Evolutionary conservation across 2,329 filamentous ascomycete species (phyloP), one percentile per base, ranked within the genome.

Genomic region (Beauveria brongniartii): DNA sequence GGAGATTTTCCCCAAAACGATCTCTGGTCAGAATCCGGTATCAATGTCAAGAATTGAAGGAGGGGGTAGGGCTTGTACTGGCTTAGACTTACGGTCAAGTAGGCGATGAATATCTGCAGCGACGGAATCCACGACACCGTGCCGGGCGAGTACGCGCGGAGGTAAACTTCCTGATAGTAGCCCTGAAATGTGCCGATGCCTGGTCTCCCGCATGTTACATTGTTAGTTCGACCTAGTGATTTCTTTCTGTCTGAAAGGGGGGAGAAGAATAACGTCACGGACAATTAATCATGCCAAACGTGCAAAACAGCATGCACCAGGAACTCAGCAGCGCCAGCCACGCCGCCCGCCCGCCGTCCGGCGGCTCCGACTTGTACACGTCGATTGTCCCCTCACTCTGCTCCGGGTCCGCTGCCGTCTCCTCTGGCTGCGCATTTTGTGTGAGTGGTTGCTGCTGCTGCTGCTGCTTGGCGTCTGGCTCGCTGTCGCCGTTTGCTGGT

Each of bases 41-140:
- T 28, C 26, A 8, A 8, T 9, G 8, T 2, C 7, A 28, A 28
- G 26, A 28, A 28, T 28, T 28, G 7, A 28, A 4, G 9, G 2
- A 8, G 28, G 8, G 22, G 3, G 22, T 3, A 22, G 22, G 2
- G 22, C 22, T 22, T 9, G 28, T 30, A 10, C 28, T 30, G 30
- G 30, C 30, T 10, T 10, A 34, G 30, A 53, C 30, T 12, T 68
- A 73, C 62, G 59, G 66, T 62, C 26, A 9, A 2, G 16, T 52
- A 80, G 37, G 75, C 30, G 8, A 47, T 67, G 6, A 60, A 51
- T 67, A 76, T 70, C 65, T 82, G 76, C 24, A 81, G 65, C 3
- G 79, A 78, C 3, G 78, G 74, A 61, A 84, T 83, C 81, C 82
- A 84, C 20, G 80, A 72, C 16, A 84, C 71, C 0, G 76, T 75